Percentiles rank a stretch among this genome's conserved stretches.
These are phyloP conservation scores for Fomitopsis betulina DNA, from an alignment of 1,284 basidiomycete genomes.

Conservation along the genomic window DNA sequence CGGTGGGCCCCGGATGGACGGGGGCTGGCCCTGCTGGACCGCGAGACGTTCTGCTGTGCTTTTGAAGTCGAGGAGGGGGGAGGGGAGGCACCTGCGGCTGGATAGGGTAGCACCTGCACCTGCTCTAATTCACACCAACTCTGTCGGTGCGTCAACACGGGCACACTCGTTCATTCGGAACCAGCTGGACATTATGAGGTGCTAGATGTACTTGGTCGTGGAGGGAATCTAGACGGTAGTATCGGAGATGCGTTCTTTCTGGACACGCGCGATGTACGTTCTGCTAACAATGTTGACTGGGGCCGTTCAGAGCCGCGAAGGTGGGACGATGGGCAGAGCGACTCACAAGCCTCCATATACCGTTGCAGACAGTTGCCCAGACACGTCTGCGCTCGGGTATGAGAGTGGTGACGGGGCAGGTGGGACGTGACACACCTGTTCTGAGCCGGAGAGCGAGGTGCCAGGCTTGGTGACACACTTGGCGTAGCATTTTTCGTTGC, in stretches of 20 bases:
- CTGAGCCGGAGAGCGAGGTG: conserved; percentile 61
- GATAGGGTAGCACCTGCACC: no score
- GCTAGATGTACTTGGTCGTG: not conserved
- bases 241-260: conserved; percentile 41
- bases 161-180: not conserved
- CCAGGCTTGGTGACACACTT: conserved; percentile 81
- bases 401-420: not conserved
- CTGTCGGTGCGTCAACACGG: not conserved
- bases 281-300: conserved; percentile 72
- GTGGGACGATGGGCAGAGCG: not conserved
- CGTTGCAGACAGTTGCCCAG: conserved; percentile 72
- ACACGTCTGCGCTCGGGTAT: conserved; percentile 49
- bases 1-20: conserved; percentile 84
- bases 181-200: conserved; percentile 1
- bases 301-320: not conserved
- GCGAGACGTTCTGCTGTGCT: conserved; percentile 77
- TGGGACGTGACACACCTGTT: conserved; percentile 50
- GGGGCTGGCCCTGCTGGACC: conserved; percentile 66
- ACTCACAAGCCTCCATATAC: conserved; percentile 83
- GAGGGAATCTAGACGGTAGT: conserved; percentile 9
- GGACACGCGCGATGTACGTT: conserved; percentile 57
- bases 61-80: conserved; percentile 68
- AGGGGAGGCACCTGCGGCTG: conserved; percentile 1
- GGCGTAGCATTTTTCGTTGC: conserved; percentile 71
- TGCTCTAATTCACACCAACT: no score